Conservation (phyloP, 345 rosid genomes). For the Boechera stricta region DNA sequence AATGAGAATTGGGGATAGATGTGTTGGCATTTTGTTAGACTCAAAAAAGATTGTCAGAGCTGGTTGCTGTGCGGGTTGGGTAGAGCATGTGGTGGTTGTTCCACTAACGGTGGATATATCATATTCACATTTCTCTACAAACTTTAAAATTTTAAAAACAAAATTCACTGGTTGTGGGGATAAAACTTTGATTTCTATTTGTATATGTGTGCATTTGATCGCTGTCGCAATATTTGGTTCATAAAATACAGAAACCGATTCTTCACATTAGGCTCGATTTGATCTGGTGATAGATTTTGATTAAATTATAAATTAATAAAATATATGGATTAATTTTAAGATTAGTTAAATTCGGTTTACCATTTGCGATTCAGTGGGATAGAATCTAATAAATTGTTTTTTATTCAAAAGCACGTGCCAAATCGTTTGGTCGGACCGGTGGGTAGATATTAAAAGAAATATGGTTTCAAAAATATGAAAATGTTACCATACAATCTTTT, state of each 20-base stretch:
- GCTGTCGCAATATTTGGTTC: background rate
- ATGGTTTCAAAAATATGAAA: background rate
- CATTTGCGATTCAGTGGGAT: background rate
- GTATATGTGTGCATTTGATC: background rate
- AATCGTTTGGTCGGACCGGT: slow-evolving; percentile 23
- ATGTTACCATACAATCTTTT: background rate
- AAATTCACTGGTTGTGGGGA: background rate
- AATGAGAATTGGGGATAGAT: slow-evolving; percentile 26
- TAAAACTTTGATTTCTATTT: no score
- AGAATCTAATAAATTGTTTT: background rate
- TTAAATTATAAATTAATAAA: no score
- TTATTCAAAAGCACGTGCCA: background rate
- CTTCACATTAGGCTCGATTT: no score
- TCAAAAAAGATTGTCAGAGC: slow-evolving; percentile 21
- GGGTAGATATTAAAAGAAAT: background rate
- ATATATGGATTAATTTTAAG: background rate
- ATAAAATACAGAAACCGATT: no score
- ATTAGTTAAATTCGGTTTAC: background rate
- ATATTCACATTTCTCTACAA: slow-evolving; percentile 7
- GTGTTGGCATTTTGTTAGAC: slow-evolving; percentile 38
- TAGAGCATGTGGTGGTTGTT: slow-evolving; percentile 48
- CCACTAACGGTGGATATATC: slow-evolving; percentile 24
- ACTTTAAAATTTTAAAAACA: background rate
- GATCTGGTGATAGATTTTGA: background rate
- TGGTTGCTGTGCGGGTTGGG: slow-evolving; percentile 44